Base-by-base conservation (phyloP, 2,329 filamentous ascomycete species). In the Thielaviopsis ethacetica region DNA sequence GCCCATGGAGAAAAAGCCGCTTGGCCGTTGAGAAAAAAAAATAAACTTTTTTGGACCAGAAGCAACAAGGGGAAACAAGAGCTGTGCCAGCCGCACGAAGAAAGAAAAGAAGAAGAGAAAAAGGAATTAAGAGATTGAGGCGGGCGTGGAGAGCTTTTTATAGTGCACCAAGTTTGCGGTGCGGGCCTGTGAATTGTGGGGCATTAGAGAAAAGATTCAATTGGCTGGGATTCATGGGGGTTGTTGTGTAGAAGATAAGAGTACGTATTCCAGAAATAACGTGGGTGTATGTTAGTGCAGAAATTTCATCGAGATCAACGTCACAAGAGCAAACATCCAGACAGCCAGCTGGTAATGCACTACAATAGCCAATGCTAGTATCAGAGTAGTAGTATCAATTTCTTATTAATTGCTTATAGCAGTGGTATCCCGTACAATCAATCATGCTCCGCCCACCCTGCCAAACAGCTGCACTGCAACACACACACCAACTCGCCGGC, bases 61-160 rank as follows among this genome's bases (percentile, higher is more conserved):
- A 62, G 61, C 58, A 62, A 62, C 51, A 57, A 60, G 57, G 60
- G 60, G 60, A 61, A 61, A 61, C 60, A 56, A 56, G 53, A 59
- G 60, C 60, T 61, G 60, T 61, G 60, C 60, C 60, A 61, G 60
- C 60, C 60, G 60, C 60, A 61, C 60, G 50, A 60, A 59, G 53
- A 60, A 60, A 12, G 38, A 57, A 61, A 54, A 60, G 54, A 51
- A 61, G 53, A 24, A 57, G 19, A 57, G 55, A 41, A 47, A 54
- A n/a, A 34, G 26, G n/a, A 34, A n/a, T 5, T 21, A 38, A 4
- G 22, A 50, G 34, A 26, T 6, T 13, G 7, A 3, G 2, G 59
- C 22, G 56, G 54, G 52, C 21, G 27, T 15, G 21, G 21, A 19
- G 12, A 34, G 19, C 38, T 26, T 50, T 61, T 57, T 61, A 61